Conservation (phyloP, 1,139 yeast species). For the Sugiyamaella xylanicola region DNA sequence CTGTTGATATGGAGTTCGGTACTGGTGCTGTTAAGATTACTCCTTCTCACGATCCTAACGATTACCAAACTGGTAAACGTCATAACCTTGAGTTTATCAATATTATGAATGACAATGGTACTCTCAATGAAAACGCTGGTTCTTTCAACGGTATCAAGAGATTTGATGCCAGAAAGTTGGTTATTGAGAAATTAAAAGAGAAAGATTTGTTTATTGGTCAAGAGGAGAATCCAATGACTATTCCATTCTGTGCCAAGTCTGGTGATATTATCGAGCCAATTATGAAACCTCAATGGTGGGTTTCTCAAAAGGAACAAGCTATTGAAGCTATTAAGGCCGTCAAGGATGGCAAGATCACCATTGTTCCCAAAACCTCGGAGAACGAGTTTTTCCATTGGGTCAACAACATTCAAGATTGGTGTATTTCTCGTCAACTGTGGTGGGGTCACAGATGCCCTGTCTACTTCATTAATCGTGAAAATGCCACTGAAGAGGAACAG, state of each 20-base stretch:
- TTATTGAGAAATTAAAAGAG: slow-evolving; percentile 76
- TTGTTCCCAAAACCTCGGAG: slow-evolving; percentile 87
- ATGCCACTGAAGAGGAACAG: slow-evolving; percentile 49
- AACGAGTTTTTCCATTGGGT: slow-evolving; percentile 95
- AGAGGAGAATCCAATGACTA: slow-evolving; percentile 91
- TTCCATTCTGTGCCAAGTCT: slow-evolving; percentile 92
- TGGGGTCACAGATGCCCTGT: slow-evolving; percentile 99
- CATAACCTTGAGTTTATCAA: slow-evolving; percentile 84
- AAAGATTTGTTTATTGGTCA: slow-evolving; percentile 79
- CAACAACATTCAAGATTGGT: slow-evolving; percentile 97
- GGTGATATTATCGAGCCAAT: slow-evolving; percentile 96
- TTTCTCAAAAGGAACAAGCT: slow-evolving; percentile 87
- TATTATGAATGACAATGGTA: slow-evolving; percentile 90
- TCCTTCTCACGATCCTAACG: slow-evolving; percentile 97
- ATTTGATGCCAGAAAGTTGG: slow-evolving; percentile 88
- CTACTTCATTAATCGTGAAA: slow-evolving; percentile 81
- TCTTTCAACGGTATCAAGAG: slow-evolving; percentile 85
- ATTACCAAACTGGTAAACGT: slow-evolving; percentile 95
- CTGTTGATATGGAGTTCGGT: slow-evolving; percentile 99
- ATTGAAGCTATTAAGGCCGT: slow-evolving; percentile 85
- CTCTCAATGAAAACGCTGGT: slow-evolving; percentile 89
- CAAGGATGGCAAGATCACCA: slow-evolving; percentile 74
- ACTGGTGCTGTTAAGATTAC: slow-evolving; percentile 99
- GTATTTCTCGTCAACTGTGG: slow-evolving; percentile 98
- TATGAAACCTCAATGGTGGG: slow-evolving; percentile 99